Evolutionary conservation across 805 yeast species (phyloP).

Genomic region (Candida chauliodis): DNA sequence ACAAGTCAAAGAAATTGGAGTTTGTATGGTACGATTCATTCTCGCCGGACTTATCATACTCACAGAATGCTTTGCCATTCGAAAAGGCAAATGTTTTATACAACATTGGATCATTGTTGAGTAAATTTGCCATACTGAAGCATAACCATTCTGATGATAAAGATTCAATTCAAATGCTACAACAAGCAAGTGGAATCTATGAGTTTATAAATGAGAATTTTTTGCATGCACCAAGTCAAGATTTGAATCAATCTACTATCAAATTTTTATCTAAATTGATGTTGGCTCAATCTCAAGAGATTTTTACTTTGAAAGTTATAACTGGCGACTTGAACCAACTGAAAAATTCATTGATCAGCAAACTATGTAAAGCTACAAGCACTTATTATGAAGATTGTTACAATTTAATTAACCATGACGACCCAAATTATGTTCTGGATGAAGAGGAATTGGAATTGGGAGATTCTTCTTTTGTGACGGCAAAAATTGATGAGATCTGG

Average conservation of each 20-base stretch:
- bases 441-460: constrained; percentile 15
- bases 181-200: constrained; percentile 76
- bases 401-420: constrained; percentile 34
- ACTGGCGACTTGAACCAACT: constrained; percentile 45
- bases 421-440: constrained; percentile 16
- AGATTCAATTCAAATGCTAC: constrained; percentile 55
- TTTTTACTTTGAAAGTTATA: constrained; percentile 63
- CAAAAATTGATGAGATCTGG: constrained; percentile 46
- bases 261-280: constrained; percentile 59
- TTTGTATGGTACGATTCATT: constrained; percentile 85
- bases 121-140: constrained; percentile 43
- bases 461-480: constrained; percentile 16
- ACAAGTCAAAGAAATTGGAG: constrained; percentile 40
- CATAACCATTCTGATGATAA: constrained; percentile 46
- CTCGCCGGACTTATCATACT: constrained; percentile 38
- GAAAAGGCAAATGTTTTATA: constrained; percentile 85
- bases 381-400: constrained; percentile 51
- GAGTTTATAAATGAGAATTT: constrained; percentile 74
- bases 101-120: constrained; percentile 66
- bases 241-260: constrained; percentile 66
- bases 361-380: constrained; percentile 63
- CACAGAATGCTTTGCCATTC: constrained; percentile 80
- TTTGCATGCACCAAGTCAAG: constrained; percentile 83
- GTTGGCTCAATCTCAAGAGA: constrained; percentile 88
- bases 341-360: constrained; percentile 71